These are phyloP conservation scores for Hyphodiscus hymeniophilus DNA, from an alignment of 495 filamentous ascomycete genomes.

Conservation along the genomic window DNA sequence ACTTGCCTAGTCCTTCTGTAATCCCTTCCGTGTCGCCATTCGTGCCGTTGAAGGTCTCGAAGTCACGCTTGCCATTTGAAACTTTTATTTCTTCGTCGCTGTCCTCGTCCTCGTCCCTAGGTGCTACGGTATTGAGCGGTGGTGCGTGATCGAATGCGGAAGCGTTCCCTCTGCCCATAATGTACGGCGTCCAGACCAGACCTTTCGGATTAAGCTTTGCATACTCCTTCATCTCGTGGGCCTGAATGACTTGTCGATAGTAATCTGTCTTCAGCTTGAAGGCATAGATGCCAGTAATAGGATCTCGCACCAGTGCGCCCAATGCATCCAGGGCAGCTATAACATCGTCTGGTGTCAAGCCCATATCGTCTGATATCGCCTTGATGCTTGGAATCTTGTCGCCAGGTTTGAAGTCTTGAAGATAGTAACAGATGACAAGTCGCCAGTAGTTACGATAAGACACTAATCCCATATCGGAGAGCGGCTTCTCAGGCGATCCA, in stretches of 20 bases:
- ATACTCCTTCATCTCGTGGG: slow-evolving; percentile 81
- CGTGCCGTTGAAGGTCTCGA: slow-evolving; percentile 13
- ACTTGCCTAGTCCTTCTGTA: slow-evolving; percentile 16
- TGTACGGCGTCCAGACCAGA: slow-evolving; percentile 93
- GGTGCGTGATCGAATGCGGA: slow-evolving; percentile 76
- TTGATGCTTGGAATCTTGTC: slow-evolving; percentile 47
- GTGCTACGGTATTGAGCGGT: slow-evolving; percentile 80
- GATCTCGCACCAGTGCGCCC: slow-evolving; percentile 81
- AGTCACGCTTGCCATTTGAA: slow-evolving; percentile 22
- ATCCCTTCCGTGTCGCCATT: slow-evolving; percentile 14
- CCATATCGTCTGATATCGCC: slow-evolving; percentile 81
- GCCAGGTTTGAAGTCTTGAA: slow-evolving; percentile 29
- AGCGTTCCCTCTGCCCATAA: slow-evolving; percentile 85
- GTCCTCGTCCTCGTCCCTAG: slow-evolving; percentile 64
- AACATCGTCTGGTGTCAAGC: slow-evolving; percentile 93
- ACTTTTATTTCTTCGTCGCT: slow-evolving; percentile 14
- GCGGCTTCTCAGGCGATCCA: slow-evolving; percentile 92
- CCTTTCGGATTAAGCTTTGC: slow-evolving; percentile 73
- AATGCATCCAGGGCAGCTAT: slow-evolving; percentile 86
- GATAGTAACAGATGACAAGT: slow-evolving; percentile 72
- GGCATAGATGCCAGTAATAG: slow-evolving; percentile 78
- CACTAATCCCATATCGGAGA: slow-evolving; percentile 95
- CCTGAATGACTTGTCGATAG: slow-evolving; percentile 74
- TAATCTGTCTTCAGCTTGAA: slow-evolving; percentile 76
- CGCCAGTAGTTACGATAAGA: slow-evolving; percentile 98